These are phyloP conservation scores for Musa beccarii DNA, from an alignment of 176 grass and related monocot species.

Conservation along the genomic window DNA sequence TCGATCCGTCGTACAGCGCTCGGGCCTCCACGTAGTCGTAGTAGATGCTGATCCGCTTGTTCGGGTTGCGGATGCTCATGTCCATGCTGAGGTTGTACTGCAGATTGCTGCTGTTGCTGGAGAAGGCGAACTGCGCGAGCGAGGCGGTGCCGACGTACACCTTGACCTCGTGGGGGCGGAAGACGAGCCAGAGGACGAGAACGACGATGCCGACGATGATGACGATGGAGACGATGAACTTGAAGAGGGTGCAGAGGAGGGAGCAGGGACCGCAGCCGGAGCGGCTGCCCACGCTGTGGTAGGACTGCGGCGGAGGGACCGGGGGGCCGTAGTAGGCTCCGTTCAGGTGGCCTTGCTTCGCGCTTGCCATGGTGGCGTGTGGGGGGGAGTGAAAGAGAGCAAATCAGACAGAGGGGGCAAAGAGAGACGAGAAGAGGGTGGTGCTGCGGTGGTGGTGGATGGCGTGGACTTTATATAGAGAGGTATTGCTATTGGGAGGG, in stretches of 20 bases:
- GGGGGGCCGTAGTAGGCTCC: background rate
- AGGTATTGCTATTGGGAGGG: no score
- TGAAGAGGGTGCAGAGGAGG: conserved; percentile 47
- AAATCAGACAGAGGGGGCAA: no score
- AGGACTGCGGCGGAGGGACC: background rate
- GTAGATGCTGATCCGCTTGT: conserved; percentile 47
- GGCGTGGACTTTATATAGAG: no score
- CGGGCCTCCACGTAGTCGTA: conserved; percentile 54
- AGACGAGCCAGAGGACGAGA: conserved; percentile 59
- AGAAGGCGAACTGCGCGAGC: conserved; percentile 20
- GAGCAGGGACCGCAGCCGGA: background rate
- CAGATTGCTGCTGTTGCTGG: background rate
- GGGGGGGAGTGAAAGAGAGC: no score
- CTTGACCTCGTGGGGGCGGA: conserved; percentile 46
- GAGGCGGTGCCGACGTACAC: conserved; percentile 49
- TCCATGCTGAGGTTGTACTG: conserved; percentile 29
- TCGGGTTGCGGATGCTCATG: conserved; percentile 64
- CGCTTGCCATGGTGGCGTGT: no score
- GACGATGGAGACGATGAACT: conserved; percentile 34
- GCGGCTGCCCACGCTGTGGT: background rate
- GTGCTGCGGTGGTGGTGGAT: no score
- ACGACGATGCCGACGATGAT: conserved; percentile 25
- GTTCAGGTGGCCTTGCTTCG: no score
- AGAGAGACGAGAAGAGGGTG: no score
- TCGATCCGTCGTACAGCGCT: conserved; percentile 30